A percentile compares a stretch with the other conserved stretches of the same genome.
These are phyloP conservation scores for Rhizopogon salebrosus DNA, from an alignment of 768 basidiomycete genomes.

Conservation along the genomic window DNA sequence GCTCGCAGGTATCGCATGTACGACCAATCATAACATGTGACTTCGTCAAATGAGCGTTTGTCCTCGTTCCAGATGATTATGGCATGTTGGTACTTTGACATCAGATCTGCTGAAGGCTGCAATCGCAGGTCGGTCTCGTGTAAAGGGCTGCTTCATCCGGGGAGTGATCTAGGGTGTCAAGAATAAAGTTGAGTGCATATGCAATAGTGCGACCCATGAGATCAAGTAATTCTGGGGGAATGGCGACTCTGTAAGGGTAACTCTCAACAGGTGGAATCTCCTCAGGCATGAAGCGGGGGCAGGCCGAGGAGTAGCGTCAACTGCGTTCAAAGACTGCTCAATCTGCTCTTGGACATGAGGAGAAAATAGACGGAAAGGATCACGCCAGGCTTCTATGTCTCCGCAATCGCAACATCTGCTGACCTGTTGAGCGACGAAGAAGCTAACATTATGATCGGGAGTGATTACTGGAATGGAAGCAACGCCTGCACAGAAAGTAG, in stretches of 20 bases:
- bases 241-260: constrained; percentile 49
- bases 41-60: constrained; percentile 89
- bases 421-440: constrained; percentile 88
- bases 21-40: constrained; percentile 86
- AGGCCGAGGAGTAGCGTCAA: constrained; percentile 37
- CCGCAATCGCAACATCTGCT: constrained; percentile 96
- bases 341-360: constrained; percentile 16
- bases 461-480: constrained; percentile 89
- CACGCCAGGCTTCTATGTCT: constrained; percentile 83
- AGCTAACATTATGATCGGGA: constrained; percentile 84
- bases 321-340: constrained; percentile 10
- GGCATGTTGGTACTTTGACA: constrained; percentile 74
- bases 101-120: constrained; percentile 73
- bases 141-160: constrained; percentile 69
- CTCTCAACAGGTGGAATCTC: constrained; percentile 58
- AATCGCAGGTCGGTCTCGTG: constrained; percentile 67
- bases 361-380: constrained; percentile 64
- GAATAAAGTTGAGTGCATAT: constrained; percentile 76
- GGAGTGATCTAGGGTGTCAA: constrained; percentile 78
- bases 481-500: constrained; percentile 84
- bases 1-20: constrained; percentile 86
- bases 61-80: constrained; percentile 96
- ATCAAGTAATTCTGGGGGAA: constrained; percentile 67
- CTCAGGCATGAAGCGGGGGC: constrained; percentile 35
- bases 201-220: constrained; percentile 69